Base-by-base conservation (phyloP, 139 green algal species). In the Tetradesmus obliquus region DNA sequence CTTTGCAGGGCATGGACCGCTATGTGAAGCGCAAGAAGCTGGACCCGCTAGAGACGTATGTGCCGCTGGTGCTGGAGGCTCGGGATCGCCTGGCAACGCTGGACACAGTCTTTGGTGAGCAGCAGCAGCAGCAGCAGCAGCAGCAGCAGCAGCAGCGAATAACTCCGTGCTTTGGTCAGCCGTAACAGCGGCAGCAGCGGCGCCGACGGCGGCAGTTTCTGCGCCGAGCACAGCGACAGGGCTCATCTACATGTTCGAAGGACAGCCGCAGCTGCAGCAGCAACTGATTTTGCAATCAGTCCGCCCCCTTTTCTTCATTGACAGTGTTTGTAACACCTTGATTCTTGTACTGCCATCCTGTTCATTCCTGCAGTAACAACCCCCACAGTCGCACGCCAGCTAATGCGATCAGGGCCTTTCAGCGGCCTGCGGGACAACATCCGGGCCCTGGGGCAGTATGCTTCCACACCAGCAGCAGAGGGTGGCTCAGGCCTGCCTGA, bases 391-490 rank as follows among this genome's bases (percentile, higher is more conserved):
- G 94, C 92, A 12, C 91, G 95, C 5, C 79, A 88, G 13, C 66
- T 95, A 51, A 82, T 96, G 24, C 92, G 95, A 45, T 84, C 80
- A 15, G 92, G 90, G 2, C 55, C 91, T 8, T 94, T 94, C 82
- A 91, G 76, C 19, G 94, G 93, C 5, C 82, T 96, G 20, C 92
- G 95, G 5, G 95, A 96, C 74, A 96, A 94, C 91, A 91, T 96
- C 60, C 84, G 94, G 2, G 92, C 91, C 3, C 55, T 95, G 2
- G 92, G 94, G 4, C 90, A 95, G 84, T 95, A 95, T 57, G 92
- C 92, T 0, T 76, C 83, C 0, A 51, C 55, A 0, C 57, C 84
- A 54, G n/a, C 19, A 51, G 79, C 81, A 32, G 62, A 83, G 22
- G 84, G 84, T 8, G 84, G 84, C 24, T 79, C 84, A n/a, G 90